Conservation (phyloP, 1,284 basidiomycete genomes). For the Heterobasidion parviporum region DNA sequence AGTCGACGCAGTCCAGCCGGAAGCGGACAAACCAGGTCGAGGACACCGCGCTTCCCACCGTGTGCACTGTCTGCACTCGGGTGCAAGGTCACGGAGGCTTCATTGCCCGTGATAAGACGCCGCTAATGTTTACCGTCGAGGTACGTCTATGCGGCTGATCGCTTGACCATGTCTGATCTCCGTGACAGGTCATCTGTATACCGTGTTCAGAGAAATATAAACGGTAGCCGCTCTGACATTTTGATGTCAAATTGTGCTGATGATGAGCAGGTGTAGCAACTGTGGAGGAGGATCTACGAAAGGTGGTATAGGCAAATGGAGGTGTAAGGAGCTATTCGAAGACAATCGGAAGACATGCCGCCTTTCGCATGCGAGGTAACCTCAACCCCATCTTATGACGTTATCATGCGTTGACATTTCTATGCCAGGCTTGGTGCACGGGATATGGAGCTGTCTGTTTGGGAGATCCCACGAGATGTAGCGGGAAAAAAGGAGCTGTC, state of each 20-base stretch:
- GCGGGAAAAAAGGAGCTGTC: not conserved
- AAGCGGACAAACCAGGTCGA: slow-evolving; percentile 2
- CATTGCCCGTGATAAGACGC: not conserved
- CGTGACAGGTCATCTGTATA: not conserved
- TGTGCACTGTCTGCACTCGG: not conserved
- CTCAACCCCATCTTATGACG: not conserved
- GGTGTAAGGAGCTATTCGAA: slow-evolving; percentile 2
- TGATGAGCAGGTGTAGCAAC: not conserved
- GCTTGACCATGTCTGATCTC: not conserved
- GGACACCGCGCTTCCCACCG: not conserved
- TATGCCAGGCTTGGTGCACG: not conserved
- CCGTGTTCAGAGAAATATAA: not conserved
- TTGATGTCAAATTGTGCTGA: not conserved
- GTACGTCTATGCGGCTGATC: not conserved
- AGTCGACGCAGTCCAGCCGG: not conserved
- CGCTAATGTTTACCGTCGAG: not conserved
- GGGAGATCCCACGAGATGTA: not conserved
- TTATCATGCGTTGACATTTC: not conserved
- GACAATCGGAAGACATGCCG: slow-evolving; percentile 1
- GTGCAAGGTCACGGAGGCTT: slow-evolving; percentile 3
- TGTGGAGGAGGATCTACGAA: not conserved
- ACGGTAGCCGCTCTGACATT: not conserved
- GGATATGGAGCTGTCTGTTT: slow-evolving; percentile 4
- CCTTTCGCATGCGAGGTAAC: not conserved
- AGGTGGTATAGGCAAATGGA: slow-evolving; percentile 2